These are phyloP conservation scores for Peronospora belbahrii DNA, from an alignment of 352 stramenopile species.

Conservation along the genomic window DNA sequence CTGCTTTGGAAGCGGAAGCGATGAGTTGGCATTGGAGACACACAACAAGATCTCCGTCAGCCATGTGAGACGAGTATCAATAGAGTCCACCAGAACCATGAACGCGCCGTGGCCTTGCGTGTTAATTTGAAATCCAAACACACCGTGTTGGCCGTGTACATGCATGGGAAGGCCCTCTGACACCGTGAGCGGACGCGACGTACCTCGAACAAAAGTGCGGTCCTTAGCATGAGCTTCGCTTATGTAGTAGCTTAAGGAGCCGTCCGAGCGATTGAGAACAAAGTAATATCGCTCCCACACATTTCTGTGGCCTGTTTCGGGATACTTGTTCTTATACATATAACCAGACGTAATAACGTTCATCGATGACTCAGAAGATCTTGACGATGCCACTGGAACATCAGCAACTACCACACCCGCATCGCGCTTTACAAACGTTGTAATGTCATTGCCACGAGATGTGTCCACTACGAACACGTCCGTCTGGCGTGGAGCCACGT, in stretches of 20 bases:
- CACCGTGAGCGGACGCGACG: conserved; percentile 64
- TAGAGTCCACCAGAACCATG: conserved; percentile 81
- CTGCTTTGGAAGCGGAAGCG: conserved; percentile 30
- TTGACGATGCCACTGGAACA: conserved; percentile 32
- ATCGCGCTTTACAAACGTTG: conserved; percentile 70
- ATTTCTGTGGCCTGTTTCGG: conserved; percentile 70
- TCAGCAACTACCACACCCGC: conserved; percentile 58
- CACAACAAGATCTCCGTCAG: conserved; percentile 69
- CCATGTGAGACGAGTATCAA: conserved; percentile 74
- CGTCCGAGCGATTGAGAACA: conserved; percentile 65
- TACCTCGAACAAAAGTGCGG: conserved; percentile 78
- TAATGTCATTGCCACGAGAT: conserved; percentile 76
- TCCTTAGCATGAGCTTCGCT: conserved; percentile 80
- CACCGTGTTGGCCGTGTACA: conserved; percentile 54
- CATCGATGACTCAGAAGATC: conserved; percentile 24
- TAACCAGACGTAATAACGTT: conserved; percentile 78
- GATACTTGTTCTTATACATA: conserved; percentile 86
- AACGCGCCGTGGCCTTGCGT: conserved; percentile 80
- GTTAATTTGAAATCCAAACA: conserved; percentile 84
- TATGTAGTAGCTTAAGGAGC: conserved; percentile 80
- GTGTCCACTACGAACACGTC: conserved; percentile 76
- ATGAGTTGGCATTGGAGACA: conserved; percentile 43
- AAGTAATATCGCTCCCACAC: conserved; percentile 85
- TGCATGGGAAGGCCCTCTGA: conserved; percentile 73
- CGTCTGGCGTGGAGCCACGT: conserved; percentile 38